Base-by-base conservation (phyloP, 768 basidiomycete species). In the Mycena polygramma region DNA sequence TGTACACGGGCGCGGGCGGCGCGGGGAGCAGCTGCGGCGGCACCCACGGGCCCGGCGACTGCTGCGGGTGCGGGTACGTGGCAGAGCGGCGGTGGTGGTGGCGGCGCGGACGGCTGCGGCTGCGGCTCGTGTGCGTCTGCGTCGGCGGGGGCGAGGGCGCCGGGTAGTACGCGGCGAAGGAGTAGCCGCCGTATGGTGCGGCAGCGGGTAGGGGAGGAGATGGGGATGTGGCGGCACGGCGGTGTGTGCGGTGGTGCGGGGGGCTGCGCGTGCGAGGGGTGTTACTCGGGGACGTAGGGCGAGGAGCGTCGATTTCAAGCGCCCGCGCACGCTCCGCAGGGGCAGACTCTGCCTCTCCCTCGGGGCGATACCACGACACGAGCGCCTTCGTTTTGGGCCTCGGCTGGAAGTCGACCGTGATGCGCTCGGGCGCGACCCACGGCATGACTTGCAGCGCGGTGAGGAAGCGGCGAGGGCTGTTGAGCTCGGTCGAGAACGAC, bases 401-500 rank as follows among this genome's bases (percentile, higher is more conserved):
- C 9, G 74, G 74, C 1, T 15, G 43, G 39, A 70, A 75, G 63
- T 75, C 74, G 20, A 41, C 63, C 6, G 72, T 73, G 37, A 73
- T 7, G 11, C 74, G 65, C 17, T 75, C 63, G 35, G 74, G 41
- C 13, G 74, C 69, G 51, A 73, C 66, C 74, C 74, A 75, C n/a
- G 74, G 74, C 11, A 75, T 49, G 26, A 67, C 8, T 17, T 73
- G 68, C 14, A 75, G 71, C 35, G 68, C 66, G 15, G 63, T 49
- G 63, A 73, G 65, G 66, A 75, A 75, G 11, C 71, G 68, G 30
- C 52, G 52, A 9, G 55, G 15, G 1, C 69, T 66, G 41, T 68
- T 63, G 49, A 75, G 72, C 63, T 75, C 74, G 6, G 58, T 22
- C 20, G 74, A 66, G 41, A 75, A 75, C 22, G 74, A 75, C 2